A percentile compares a stretch with the other conserved stretches of the same genome.
These are phyloP conservation scores for Candida labiduridarum DNA, from an alignment of 1,139 yeast genomes.

Conservation along the genomic window DNA sequence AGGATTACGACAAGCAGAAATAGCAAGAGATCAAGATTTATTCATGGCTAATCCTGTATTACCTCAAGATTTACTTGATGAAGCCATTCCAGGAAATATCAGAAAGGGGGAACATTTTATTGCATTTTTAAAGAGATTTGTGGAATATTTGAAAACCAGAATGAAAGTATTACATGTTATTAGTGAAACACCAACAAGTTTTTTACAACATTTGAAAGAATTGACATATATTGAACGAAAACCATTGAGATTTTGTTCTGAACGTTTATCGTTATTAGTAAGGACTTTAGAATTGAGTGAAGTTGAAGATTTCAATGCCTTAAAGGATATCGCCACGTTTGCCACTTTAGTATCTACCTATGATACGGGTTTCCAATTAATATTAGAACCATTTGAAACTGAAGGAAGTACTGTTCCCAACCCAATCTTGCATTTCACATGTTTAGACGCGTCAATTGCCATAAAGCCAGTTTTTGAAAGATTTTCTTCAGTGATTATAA, in stretches of 20 bases:
- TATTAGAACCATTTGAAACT: constrained; percentile 93
- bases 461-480: constrained; percentile 95
- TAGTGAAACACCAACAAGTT: constrained; percentile 93
- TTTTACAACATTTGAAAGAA: constrained; percentile 89
- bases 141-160: constrained; percentile 92
- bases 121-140: constrained; percentile 86
- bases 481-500: constrained; percentile 90
- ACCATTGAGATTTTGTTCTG: constrained; percentile 90
- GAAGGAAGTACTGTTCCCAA: constrained; percentile 98
- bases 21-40: constrained; percentile 73
- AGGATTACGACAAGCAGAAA: constrained; percentile 80
- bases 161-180: constrained; percentile 97
- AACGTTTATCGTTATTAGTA: constrained; percentile 82
- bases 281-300: constrained; percentile 85
- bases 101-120: constrained; percentile 96
- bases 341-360: constrained; percentile 95
- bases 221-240: constrained; percentile 89
- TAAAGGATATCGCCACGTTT: constrained; percentile 94
- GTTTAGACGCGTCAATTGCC: constrained; percentile 97
- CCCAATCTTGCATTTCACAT: constrained; percentile 91
- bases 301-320: constrained; percentile 88
- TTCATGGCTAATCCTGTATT: constrained; percentile 88
- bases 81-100: constrained; percentile 96
- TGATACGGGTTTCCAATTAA: constrained; percentile 88
- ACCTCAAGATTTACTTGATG: constrained; percentile 81